phyloP scores from a whole-genome alignment of 2,329 filamentous ascomycete genomes.

The Calonectria ilicicola region DNA sequence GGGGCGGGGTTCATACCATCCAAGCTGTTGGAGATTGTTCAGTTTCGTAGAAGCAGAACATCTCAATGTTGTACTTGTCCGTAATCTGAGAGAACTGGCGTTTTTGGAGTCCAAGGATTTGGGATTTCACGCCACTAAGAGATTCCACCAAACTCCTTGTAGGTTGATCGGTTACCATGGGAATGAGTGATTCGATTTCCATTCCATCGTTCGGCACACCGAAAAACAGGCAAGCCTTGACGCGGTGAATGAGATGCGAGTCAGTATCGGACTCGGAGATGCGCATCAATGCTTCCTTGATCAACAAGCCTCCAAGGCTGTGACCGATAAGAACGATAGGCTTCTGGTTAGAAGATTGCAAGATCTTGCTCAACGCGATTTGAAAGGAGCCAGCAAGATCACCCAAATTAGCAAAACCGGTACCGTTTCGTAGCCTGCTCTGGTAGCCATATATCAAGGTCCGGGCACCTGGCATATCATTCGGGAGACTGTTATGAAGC shows the following conservation, averaged over 20 bases:
- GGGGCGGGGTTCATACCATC: not conserved
- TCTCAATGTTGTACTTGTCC: not conserved
- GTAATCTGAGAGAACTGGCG: not conserved
- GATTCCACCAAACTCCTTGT: conserved; percentile 24
- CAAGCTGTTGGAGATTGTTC: not conserved
- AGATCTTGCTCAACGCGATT: not conserved
- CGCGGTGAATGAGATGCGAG: not conserved
- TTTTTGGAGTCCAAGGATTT: conserved; percentile 11
- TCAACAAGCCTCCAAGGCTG: not conserved
- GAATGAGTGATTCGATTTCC: conserved; percentile 20
- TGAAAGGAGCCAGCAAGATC: not conserved
- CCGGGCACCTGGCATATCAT: not conserved
- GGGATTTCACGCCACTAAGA: conserved; percentile 6
- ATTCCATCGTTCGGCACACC: conserved; percentile 13
- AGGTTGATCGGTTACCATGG: conserved; percentile 21
- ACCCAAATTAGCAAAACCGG: not conserved
- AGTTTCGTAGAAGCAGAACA: not conserved
- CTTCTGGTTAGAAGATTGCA: not conserved
- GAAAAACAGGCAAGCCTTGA: not conserved
- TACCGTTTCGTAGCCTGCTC: not conserved
- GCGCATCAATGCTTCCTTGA: not conserved
- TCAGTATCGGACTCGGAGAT: not conserved
- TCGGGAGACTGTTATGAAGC: not conserved
- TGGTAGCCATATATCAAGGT: not conserved
- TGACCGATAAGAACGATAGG: not conserved